Base-by-base conservation (phyloP, 148 eudicot species). In the Hydrangea macrophylla region DNA sequence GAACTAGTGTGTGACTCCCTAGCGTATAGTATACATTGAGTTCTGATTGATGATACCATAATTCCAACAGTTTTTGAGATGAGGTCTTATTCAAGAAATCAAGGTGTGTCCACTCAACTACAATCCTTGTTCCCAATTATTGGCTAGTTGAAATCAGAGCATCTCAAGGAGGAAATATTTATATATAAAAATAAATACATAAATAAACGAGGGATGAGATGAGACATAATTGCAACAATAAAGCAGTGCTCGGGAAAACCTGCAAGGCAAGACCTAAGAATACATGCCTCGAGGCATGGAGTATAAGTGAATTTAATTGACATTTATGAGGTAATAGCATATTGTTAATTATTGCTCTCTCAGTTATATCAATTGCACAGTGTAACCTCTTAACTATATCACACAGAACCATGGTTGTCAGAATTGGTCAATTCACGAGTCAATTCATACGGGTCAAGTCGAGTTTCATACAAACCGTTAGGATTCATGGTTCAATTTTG, bases 171-270 rank as follows among this genome's bases (percentile, higher is more conserved):
- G 0, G 23, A 22, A 32, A 67, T 23, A 36, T 36, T 15, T 24
- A 55, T 18, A 67, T 33, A 9, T 26, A 36, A 55, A 51, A 55
- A 67, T n/a, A n/a, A n/a, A n/a, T n/a, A n/a, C n/a, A n/a, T n/a
- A n/a, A n/a, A n/a, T n/a, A n/a, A n/a, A n/a, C n/a, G 36, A 24
- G n/a, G 27, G 0, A 55, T 17, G 9, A 55, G 24, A 36, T 35
- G 36, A 30, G 36, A 23, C 20, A n/a, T 6, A n/a, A 30, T 28
- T 10, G 61, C 10, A 17, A 66, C 42, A 31, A 58, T 17, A 30
- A 28, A 15, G 18, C 18, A 58, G 23, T 48, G 53, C 53, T 30
- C 31, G 61, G 0, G 11, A 33, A 32, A 7, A 20, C 10, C 6
- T 48, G 13, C 3, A 40, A 37, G 23, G 24, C 17, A 31, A 36